Evolutionary conservation across 768 basidiomycete genomes (phyloP), one percentile per base, ranked within the genome.

Genomic region (Leccinum boreale): DNA sequence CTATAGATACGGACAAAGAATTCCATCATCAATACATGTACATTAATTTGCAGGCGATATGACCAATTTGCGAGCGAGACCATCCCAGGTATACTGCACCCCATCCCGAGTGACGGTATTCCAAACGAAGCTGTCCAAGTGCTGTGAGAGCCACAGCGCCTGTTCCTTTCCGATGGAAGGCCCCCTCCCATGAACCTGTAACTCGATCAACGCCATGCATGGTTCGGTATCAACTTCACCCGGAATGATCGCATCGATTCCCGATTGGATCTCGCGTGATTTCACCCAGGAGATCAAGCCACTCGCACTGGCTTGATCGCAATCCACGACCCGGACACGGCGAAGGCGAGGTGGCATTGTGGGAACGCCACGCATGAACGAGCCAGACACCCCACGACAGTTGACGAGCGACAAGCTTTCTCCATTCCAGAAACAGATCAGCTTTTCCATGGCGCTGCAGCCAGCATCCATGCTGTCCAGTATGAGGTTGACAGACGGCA

Each of bases 351-450:
- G 21, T 23, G 58, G 58, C 2, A 52, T 8, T 4, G 26, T 53
- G 11, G 45, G 58, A 33, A 52, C n/a, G 23, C 58, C n/a, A 19
- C 14, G 44, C 26, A 60, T 39, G 47, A 60, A 60, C 21, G 42
- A 44, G 33, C 31, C n/a, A 11, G 52, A 53, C 8, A 60, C 4
- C 10, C 52, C 50, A 26, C 42, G 52, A 35, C 59, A 60, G 33
- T 53, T 35, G 58, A 54, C 17, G 24, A 60, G 3, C 2, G 59
- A 53, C 2, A 60, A 42, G 19, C n/a, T 29, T 42, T 60, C 59
- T 17, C 59, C 59, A 10, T 60, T 54, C 58, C 59, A 60, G n/a
- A 49, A 28, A 29, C 59, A 45, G 10, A 55, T 33, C 21, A 60
- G 3, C 7, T 53, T 23, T 15, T 54, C 58, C 4, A 55, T 49